phyloP scores from a whole-genome alignment of 371 early-diverging fungal genomes.

The Smittium culicis region DNA sequence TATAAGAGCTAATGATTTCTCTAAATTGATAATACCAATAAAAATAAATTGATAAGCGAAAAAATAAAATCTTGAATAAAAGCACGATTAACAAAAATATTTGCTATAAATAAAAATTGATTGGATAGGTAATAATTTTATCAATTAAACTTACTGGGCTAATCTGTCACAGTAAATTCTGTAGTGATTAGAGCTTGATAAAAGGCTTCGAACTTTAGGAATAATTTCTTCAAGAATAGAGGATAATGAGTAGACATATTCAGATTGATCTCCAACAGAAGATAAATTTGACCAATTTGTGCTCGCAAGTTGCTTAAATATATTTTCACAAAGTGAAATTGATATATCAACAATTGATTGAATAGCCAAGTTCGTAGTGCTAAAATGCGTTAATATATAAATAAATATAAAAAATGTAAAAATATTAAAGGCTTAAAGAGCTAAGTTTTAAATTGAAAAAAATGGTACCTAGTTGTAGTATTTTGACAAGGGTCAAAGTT shows the following conservation, averaged over 20 bases:
- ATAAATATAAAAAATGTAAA: too few relatives aligned
- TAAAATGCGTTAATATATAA: neutral
- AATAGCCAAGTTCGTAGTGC: constrained; percentile 34
- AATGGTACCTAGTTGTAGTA: constrained; percentile 46
- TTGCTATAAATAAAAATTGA: too few relatives aligned
- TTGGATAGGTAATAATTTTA: too few relatives aligned
- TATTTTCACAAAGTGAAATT: constrained; percentile 47
- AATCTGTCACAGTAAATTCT: constrained; percentile 66
- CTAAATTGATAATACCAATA: neutral
- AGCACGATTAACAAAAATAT: too few relatives aligned
- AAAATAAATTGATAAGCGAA: too few relatives aligned
- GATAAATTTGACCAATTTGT: constrained; percentile 66
- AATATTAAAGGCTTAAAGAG: too few relatives aligned
- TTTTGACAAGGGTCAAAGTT: constrained; percentile 57
- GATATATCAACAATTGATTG: constrained; percentile 48
- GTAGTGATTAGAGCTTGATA: constrained; percentile 61
- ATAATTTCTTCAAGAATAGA: constrained; percentile 27
- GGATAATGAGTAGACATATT: constrained; percentile 45
- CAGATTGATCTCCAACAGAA: constrained; percentile 84
- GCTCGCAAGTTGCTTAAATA: constrained; percentile 50
- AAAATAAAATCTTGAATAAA: too few relatives aligned
- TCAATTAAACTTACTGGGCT: neutral
- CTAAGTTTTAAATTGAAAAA: too few relatives aligned
- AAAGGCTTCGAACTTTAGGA: constrained; percentile 37
- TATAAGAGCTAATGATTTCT: constrained; percentile 11